These are phyloP conservation scores for Penicillium macrosclerotiorum DNA, from an alignment of 495 filamentous ascomycete genomes.

Conservation along the genomic window DNA sequence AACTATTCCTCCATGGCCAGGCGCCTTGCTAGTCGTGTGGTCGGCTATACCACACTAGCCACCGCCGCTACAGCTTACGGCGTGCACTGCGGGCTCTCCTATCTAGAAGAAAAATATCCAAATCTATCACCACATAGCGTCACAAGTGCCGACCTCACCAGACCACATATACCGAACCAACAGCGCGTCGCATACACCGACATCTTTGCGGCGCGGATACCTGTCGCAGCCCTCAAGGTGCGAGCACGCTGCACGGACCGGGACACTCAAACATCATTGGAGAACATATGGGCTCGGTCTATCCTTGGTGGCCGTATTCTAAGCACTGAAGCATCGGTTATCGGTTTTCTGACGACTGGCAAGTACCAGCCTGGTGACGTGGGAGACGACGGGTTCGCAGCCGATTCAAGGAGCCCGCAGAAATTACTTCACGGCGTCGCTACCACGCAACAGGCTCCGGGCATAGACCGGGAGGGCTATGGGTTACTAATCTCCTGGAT, in stretches of 20 bases:
- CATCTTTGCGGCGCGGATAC: slow-evolving; percentile 30
- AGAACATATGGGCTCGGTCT: slow-evolving; percentile 27
- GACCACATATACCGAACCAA: slow-evolving; percentile 9
- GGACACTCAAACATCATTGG: slow-evolving; percentile 9
- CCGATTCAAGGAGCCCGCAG: slow-evolving; percentile 6
- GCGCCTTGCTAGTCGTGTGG: slow-evolving; percentile 8
- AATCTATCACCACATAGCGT: slow-evolving; percentile 10
- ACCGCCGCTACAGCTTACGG: slow-evolving; percentile 19
- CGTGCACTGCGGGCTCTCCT: slow-evolving; percentile 22
- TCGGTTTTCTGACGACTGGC: slow-evolving; percentile 15
- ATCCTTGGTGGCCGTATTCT: slow-evolving; percentile 21
- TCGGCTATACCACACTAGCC: slow-evolving; percentile 14
- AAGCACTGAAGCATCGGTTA: slow-evolving; percentile 19
- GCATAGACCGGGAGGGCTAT: slow-evolving; percentile 6
- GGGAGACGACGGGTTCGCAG: slow-evolving; percentile 12
- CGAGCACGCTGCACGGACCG: neutral
- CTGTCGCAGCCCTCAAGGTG: slow-evolving; percentile 12
- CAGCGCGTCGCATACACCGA: slow-evolving; percentile 32
- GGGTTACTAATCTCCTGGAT: slow-evolving; percentile 28
- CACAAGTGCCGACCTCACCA: slow-evolving; percentile 18
- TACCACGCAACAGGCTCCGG: slow-evolving; percentile 15
- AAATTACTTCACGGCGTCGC: slow-evolving; percentile 21
- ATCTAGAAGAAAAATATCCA: slow-evolving; percentile 34
- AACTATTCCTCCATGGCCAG: slow-evolving; percentile 8
- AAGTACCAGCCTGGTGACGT: slow-evolving; percentile 21